Percentiles rank a stretch among this genome's conserved stretches.
phyloP scores from a whole-genome alignment of 192 early-diverging fungal species.

The Jimgerdemannia lactiflua region DNA sequence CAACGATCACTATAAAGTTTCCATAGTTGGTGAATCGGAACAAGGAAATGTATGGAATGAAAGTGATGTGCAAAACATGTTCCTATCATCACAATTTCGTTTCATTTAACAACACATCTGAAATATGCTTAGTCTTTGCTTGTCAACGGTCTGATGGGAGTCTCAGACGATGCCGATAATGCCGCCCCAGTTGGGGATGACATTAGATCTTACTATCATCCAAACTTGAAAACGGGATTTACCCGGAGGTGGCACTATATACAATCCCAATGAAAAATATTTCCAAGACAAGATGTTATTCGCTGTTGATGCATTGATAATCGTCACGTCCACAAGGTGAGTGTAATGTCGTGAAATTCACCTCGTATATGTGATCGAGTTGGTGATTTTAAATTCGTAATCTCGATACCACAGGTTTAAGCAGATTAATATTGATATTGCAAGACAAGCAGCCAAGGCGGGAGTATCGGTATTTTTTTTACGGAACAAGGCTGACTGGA shows the following conservation, averaged over 20 bases:
- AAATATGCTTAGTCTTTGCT: slow-evolving; percentile 21
- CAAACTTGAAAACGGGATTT: slow-evolving; percentile 32
- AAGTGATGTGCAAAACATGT: slow-evolving; percentile 3
- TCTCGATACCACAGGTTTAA: too few relatives aligned
- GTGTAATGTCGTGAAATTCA: too few relatives aligned
- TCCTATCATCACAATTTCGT: slow-evolving; percentile 5
- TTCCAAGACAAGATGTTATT: slow-evolving; percentile 33
- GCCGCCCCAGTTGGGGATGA: slow-evolving; percentile 28
- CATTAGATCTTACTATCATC: slow-evolving; percentile 25
- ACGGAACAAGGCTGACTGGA: too few relatives aligned
- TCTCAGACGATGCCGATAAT: slow-evolving; percentile 19
- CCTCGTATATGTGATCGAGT: too few relatives aligned
- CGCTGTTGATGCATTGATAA: slow-evolving; percentile 35
- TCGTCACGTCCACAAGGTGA: slow-evolving; percentile 33
- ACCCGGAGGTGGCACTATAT: slow-evolving; percentile 23
- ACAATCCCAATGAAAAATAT: slow-evolving; percentile 26
- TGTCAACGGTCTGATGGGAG: slow-evolving; percentile 35
- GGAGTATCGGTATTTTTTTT: too few relatives aligned
- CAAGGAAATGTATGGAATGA: slow-evolving; percentile 32
- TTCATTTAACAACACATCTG: slow-evolving; percentile 6
- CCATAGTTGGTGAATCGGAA: slow-evolving; percentile 28
- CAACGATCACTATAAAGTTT: slow-evolving; percentile 32
- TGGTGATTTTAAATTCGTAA: too few relatives aligned
- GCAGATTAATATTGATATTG: too few relatives aligned
- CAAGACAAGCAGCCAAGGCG: too few relatives aligned